These are phyloP conservation scores for Besnoitia besnoiti DNA, from an alignment of 169 alveolate genomes.

Conservation along the genomic window DNA sequence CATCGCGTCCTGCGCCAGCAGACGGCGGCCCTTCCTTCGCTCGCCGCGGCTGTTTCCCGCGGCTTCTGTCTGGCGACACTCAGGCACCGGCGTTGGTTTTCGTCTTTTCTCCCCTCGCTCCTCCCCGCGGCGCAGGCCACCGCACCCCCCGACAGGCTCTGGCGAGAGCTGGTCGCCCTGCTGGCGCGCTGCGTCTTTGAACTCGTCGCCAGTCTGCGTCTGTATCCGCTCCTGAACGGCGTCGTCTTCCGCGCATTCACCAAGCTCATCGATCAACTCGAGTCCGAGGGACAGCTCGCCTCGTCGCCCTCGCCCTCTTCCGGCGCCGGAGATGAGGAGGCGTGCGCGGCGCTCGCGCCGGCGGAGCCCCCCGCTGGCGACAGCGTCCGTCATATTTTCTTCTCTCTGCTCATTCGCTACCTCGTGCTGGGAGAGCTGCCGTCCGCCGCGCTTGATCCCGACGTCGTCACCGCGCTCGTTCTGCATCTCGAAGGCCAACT, in stretches of 20 bases:
- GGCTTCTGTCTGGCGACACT: neutral
- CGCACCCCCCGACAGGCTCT: neutral
- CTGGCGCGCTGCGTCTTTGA: neutral
- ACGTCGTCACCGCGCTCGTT: neutral
- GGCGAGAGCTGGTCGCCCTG: neutral
- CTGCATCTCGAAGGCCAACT: constrained; percentile 2
- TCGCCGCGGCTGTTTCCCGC: neutral
- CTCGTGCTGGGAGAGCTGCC: neutral
- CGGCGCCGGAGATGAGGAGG: neutral
- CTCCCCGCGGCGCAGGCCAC: neutral
- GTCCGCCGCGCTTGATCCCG: neutral
- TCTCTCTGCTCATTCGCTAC: neutral
- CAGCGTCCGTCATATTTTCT: neutral
- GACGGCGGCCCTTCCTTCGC: neutral
- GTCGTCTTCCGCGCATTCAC: neutral
- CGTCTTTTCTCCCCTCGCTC: neutral
- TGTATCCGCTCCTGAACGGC: constrained; percentile 16
- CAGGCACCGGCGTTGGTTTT: neutral
- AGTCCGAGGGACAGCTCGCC: neutral
- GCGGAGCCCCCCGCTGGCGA: neutral
- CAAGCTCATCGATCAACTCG: neutral
- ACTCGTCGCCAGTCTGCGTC: neutral
- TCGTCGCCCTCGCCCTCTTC: neutral
- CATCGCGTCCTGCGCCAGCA: neutral
- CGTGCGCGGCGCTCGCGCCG: neutral